Conservation (phyloP, 129 eudicot species). For the Heracleum sosnowskyi region DNA sequence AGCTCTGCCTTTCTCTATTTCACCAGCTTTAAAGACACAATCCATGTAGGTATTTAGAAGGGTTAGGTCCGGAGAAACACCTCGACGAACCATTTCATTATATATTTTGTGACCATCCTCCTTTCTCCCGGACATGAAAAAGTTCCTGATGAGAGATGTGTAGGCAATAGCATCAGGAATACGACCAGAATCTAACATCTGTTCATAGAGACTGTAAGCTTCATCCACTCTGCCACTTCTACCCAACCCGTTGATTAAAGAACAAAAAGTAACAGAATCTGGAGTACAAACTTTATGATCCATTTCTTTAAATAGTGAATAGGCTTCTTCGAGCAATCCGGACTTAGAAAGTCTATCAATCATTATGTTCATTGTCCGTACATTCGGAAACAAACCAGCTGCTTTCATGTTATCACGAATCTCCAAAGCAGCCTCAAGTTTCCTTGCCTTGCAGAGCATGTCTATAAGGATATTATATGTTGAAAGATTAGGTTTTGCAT, state of each 20-base stretch:
- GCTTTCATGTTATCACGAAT: conserved; percentile 69
- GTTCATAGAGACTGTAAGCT: conserved; percentile 71
- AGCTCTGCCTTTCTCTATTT: conserved; percentile 73
- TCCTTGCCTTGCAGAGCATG: conserved; percentile 61
- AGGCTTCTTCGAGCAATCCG: conserved; percentile 71
- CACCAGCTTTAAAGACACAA: conserved; percentile 86
- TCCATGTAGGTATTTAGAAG: conserved; percentile 91
- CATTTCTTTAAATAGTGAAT: conserved; percentile 51
- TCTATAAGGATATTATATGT: conserved; percentile 81
- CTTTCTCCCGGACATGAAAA: conserved; percentile 58
- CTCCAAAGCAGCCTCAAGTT: conserved; percentile 56
- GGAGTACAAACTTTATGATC: conserved; percentile 71
- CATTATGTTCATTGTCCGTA: conserved; percentile 77
- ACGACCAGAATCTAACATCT: conserved; percentile 56
- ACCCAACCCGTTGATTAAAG: conserved; percentile 85
- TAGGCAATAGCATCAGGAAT: conserved; percentile 71
- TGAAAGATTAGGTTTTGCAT: conserved; percentile 65
- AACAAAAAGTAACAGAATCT: conserved; percentile 60
- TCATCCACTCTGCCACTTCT: conserved; percentile 75
- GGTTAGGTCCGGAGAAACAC: conserved; percentile 57
- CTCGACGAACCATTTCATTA: conserved; percentile 76
- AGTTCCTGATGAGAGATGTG: conserved; percentile 71
- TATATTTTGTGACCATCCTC: conserved; percentile 92
- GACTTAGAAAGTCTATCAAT: conserved; percentile 73
- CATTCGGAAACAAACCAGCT: conserved; percentile 70